Evolutionary conservation across 148 eudicot genomes (phyloP), one percentile per base, ranked within the genome.

Genomic region (Rhododendron kiyosumense): DNA sequence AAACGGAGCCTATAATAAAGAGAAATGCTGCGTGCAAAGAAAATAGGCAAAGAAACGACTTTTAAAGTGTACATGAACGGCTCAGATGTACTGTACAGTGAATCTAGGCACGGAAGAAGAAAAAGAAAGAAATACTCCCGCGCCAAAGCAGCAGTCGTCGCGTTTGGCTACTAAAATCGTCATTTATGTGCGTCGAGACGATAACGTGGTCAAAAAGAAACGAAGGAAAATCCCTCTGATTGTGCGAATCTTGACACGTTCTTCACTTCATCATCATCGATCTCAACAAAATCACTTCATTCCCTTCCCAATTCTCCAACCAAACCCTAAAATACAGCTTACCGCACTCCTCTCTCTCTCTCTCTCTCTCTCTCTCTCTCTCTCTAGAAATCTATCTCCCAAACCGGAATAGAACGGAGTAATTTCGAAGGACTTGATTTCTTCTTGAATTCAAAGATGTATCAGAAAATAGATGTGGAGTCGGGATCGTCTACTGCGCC

Each of bases 381-480:
- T 61, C 26, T 61, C 69, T 24, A 54, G 61, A 18, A 54, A 54
- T 54, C 20, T 3, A 1, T 54, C 20, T 54, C 20, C 20, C 4
- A 15, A 54, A 54, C 61, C 22, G 61, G 61, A n/a, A n/a, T 8
- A 65, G 71, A 65, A 24, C 71, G 30, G 8, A 65, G 30, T 9
- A 2, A 65, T 65, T 67, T 67, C 38, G 22, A 71, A 71, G 41
- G 76, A 15, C 34, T 71, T 71, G 76, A 71, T 71, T 71, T 14
- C 20, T 71, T 26, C n/a, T n/a, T 63, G 30, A n/a, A n/a, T 9
- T 24, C 34, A 5, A 83, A 57, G 77, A 92, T 92, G 93, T 89
- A 87, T 81, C 67, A 79, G 28, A 93, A 90, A 36, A 65, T 88
- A 77, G 95, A 93, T 69, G 49, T 90, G 51, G 95, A 93, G 69